These are phyloP conservation scores for Phylloporus sp. DNA, from an alignment of 768 basidiomycete genomes.

Conservation along the genomic window DNA sequence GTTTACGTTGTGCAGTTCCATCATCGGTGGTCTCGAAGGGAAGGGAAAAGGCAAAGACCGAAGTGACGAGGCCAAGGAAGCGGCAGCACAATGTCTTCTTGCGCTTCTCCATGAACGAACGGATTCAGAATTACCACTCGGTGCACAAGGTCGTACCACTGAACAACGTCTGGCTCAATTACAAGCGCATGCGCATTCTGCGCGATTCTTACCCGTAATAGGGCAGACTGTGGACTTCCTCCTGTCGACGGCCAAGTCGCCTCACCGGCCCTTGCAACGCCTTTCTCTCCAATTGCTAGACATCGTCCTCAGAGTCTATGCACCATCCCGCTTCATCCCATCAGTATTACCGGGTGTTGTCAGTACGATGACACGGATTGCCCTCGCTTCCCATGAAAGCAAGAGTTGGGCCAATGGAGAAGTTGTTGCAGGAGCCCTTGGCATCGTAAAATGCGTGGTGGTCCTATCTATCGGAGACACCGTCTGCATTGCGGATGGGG, in stretches of 20 bases:
- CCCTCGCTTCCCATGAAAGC: slow-evolving; percentile 46
- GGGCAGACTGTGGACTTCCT: slow-evolving; percentile 79
- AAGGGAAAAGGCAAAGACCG: slow-evolving; percentile 65
- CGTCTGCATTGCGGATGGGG: slow-evolving; percentile 58
- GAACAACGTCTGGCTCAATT: slow-evolving; percentile 37
- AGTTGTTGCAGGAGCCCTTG: slow-evolving; percentile 52
- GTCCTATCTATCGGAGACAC: slow-evolving; percentile 61
- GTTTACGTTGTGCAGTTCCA: slow-evolving; percentile 67
- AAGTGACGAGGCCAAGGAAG: slow-evolving; percentile 78
- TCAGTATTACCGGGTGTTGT: slow-evolving; percentile 81
- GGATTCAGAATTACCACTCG: slow-evolving; percentile 37
- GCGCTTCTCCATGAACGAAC: slow-evolving; percentile 54
- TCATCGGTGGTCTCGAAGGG: slow-evolving; percentile 58
- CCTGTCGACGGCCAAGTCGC: slow-evolving; percentile 53
- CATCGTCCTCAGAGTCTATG: slow-evolving; percentile 45
- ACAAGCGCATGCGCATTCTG: slow-evolving; percentile 35
- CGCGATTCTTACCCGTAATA: slow-evolving; percentile 65
- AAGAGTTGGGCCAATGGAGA: slow-evolving; percentile 76
- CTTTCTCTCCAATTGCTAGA: slow-evolving; percentile 55
- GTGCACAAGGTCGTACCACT: slow-evolving; percentile 13
- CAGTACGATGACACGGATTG: slow-evolving; percentile 69
- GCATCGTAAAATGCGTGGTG: slow-evolving; percentile 51
- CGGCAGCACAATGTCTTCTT: slow-evolving; percentile 63
- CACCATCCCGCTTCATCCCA: slow-evolving; percentile 49
- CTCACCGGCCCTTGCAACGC: slow-evolving; percentile 55